Percentiles rank a stretch among this genome's conserved stretches.
Conservation (phyloP, 2,329 filamentous ascomycete species). For the Diaporthe amygdali region DNA sequence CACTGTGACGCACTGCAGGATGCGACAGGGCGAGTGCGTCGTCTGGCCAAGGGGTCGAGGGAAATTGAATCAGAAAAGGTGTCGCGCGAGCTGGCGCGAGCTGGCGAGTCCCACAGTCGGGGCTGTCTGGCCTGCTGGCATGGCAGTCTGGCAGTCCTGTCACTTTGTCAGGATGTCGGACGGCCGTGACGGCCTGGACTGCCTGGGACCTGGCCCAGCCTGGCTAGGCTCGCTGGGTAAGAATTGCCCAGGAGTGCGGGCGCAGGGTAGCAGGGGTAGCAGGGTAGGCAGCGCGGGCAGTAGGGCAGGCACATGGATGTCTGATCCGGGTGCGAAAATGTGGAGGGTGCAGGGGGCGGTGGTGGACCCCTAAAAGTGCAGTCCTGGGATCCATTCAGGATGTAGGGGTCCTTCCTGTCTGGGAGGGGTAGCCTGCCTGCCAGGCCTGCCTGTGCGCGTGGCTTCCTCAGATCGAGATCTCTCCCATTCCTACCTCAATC, state of each 20-base stretch:
- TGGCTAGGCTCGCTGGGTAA: neutral
- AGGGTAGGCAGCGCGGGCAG: neutral
- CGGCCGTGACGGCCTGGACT: neutral
- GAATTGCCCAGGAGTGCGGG: neutral
- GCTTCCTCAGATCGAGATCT: constrained; percentile 4
- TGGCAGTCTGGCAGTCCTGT: too few species aligned
- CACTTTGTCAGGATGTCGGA: neutral
- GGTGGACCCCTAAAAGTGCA: constrained; percentile 1
- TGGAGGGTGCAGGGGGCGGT: too few species aligned
- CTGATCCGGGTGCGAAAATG: neutral
- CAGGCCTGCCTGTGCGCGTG: too few species aligned
- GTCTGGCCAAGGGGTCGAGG: neutral
- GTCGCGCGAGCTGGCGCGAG: neutral
- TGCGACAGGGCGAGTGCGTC: neutral
- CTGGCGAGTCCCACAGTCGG: constrained; percentile 6
- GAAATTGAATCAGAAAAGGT: neutral
- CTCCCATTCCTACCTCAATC: neutral
- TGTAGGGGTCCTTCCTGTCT: constrained; percentile 15
- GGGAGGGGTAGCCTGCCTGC: constrained; percentile 12
- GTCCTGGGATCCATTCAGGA: neutral
- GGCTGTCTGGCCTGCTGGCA: too few species aligned
- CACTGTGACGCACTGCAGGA: constrained; percentile 1
- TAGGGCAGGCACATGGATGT: neutral
- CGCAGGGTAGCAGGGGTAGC: neutral
- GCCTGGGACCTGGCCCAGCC: neutral